phyloP scores from a whole-genome alignment of 371 early-diverging fungal species.

The Rhizopus sp. region DNA sequence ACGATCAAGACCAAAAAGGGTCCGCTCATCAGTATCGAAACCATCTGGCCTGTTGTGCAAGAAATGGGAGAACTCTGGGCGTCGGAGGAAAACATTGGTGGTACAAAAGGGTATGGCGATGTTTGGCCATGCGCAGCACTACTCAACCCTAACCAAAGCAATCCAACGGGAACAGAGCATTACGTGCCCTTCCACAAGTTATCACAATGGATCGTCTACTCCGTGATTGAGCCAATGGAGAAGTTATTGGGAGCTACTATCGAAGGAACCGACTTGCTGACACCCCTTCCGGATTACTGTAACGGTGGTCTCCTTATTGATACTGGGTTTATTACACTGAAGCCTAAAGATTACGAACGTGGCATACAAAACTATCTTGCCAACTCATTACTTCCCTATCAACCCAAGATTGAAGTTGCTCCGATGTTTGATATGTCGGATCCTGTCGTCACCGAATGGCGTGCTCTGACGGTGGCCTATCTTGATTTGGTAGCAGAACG shows the following conservation, averaged over 20 bases:
- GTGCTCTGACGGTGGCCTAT: slow-evolving; percentile 86
- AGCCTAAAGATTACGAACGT: slow-evolving; percentile 44
- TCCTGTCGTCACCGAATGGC: slow-evolving; percentile 91
- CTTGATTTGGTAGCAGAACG: slow-evolving; percentile 76
- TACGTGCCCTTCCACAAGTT: slow-evolving; percentile 88
- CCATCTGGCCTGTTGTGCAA: slow-evolving; percentile 81
- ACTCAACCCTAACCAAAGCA: slow-evolving; percentile 3
- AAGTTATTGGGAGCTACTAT: slow-evolving; percentile 65
- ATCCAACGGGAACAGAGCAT: slow-evolving; percentile 36
- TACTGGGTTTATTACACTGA: slow-evolving; percentile 46
- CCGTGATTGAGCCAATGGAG: slow-evolving; percentile 83
- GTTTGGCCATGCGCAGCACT: slow-evolving; percentile 77
- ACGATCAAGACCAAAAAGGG: slow-evolving; percentile 51
- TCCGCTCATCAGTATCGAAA: slow-evolving; percentile 61
- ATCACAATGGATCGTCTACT: slow-evolving; percentile 94
- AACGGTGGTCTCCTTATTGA: slow-evolving; percentile 73
- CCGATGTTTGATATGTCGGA: slow-evolving; percentile 83
- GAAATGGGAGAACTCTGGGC: slow-evolving; percentile 49
- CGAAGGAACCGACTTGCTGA: slow-evolving; percentile 69
- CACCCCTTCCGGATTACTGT: slow-evolving; percentile 91
- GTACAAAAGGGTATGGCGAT: slow-evolving; percentile 70
- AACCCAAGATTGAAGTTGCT: slow-evolving; percentile 50
- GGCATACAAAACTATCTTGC: slow-evolving; percentile 48
- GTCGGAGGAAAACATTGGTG: slow-evolving; percentile 60
- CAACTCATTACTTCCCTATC: slow-evolving; percentile 44